Percentiles rank a stretch among this genome's conserved stretches.
phyloP scores from a whole-genome alignment of 495 filamentous ascomycete genomes.

The Aspergillus biplanus region DNA sequence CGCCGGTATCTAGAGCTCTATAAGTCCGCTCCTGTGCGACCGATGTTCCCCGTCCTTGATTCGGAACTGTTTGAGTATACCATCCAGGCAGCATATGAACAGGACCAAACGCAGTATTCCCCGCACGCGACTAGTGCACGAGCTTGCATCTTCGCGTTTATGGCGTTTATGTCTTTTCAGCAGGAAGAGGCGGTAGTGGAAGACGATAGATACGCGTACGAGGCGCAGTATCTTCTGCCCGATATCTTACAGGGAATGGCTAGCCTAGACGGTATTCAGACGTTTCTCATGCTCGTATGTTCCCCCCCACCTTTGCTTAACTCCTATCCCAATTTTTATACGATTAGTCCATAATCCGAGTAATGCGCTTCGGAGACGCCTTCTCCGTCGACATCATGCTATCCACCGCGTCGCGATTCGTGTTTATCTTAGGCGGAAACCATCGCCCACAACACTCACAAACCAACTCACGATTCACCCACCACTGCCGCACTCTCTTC shows the following conservation, averaged over 20 bases:
- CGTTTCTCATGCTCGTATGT: slow-evolving; percentile 15
- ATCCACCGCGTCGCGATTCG: slow-evolving; percentile 2
- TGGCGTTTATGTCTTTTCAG: background rate
- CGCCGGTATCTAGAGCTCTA: background rate
- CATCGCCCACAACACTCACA: background rate
- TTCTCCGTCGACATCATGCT: slow-evolving; percentile 5
- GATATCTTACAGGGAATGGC: background rate
- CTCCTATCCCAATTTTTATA: background rate
- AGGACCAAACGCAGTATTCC: background rate
- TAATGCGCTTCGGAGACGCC: slow-evolving; percentile 1
- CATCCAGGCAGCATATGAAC: background rate
- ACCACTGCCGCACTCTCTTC: slow-evolving; percentile 32
- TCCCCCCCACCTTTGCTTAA: no score
- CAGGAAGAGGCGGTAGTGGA: background rate
- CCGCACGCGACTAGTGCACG: background rate
- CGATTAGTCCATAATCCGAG: background rate
- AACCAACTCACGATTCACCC: background rate
- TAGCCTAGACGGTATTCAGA: slow-evolving; percentile 12
- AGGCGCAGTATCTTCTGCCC: slow-evolving; percentile 4
- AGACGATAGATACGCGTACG: slow-evolving; percentile 2
- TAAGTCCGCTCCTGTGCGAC: background rate
- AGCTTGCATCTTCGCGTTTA: slow-evolving; percentile 16
- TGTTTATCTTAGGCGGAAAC: slow-evolving; percentile 11
- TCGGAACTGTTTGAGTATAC: slow-evolving; percentile 3
- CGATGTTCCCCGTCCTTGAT: slow-evolving; percentile 7